Conservation (phyloP, 2,329 filamentous ascomycete genomes). For the Alternaria panax region DNA sequence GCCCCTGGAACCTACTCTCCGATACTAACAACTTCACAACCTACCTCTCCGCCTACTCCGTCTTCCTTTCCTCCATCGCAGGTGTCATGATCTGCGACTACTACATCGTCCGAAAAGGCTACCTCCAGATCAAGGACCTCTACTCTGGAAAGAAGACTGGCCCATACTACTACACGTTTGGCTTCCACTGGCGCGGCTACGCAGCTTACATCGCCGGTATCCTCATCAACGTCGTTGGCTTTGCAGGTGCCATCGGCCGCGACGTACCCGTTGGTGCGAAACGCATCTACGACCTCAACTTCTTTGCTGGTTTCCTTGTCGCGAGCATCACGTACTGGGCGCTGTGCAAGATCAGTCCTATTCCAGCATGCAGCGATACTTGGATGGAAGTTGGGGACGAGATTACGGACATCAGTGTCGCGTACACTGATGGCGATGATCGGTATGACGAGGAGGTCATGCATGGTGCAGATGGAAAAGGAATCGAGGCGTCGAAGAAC, state of each 20-base stretch:
- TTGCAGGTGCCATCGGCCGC: constrained; percentile 78
- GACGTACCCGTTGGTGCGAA: constrained; percentile 77
- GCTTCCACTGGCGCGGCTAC: constrained; percentile 85
- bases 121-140: constrained; percentile 77
- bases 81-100: constrained; percentile 92
- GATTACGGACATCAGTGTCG: constrained; percentile 37
- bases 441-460: constrained; percentile 40
- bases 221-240: constrained; percentile 89
- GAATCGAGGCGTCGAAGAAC: constrained; percentile 18
- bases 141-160: constrained; percentile 73
- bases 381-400: constrained; percentile 78
- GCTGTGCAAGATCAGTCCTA: constrained; percentile 72
- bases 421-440: constrained; percentile 36
- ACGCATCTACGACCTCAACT: constrained; percentile 91
- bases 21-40: constrained; percentile 85
- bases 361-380: constrained; percentile 74
- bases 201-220: constrained; percentile 83
- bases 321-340: constrained; percentile 71
- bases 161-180: constrained; percentile 77
- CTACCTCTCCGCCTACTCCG: constrained; percentile 89
- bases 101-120: constrained; percentile 83
- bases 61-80: constrained; percentile 92
- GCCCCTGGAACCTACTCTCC: constrained; percentile 81
- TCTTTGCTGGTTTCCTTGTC: constrained; percentile 83
- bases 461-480: constrained; percentile 28